Evolutionary conservation across 2,329 filamentous ascomycete genomes (phyloP), one percentile per base, ranked within the genome.

Genomic region (Monosporascus ibericus): DNA sequence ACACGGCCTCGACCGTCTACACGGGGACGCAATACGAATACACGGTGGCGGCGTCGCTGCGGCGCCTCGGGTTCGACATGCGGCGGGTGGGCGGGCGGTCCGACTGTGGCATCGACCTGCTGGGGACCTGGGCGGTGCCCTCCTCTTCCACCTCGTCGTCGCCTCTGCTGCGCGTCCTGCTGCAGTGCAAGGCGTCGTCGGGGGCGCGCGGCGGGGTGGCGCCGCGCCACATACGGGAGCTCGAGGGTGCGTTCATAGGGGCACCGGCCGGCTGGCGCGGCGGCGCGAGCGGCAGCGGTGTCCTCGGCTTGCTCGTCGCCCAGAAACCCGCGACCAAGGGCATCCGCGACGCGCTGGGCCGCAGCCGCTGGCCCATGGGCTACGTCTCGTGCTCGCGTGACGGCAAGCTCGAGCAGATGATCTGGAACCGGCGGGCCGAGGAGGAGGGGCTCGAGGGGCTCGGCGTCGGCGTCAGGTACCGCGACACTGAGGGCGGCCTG

Each of bases 21-120:
- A 73, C 84, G 42, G 89, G 89, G 58, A 92, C 88, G 0, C 81
- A 80, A 65, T 92, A 88, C 71, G 89, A 94, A 68, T 92, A 92
- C 72, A 82, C 75, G 0, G 80, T 84, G 3, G 77, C 79, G 6
- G 65, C 69, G 4, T 70, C 79, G 1, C 76, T 92, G 0, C 62
- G 76, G 3, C 69, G 71, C 1, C 78, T 87, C 49, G 84, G 85
- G 50, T 88, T 92, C 71, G 69, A 72, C 22, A 75, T 92, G 36
- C 74, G 73, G 47, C 81, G 88, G 34, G 77, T 86, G 2, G 89
- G 88, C 27, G 81, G 85, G 37, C 71, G 74, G 3, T 82, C 79
- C 1, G 88, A 92, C 68, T 77, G 75, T 53, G 88, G 89, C 38
- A 87, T 90, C 60, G 89, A 92, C 64, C 76, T 92, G 1, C 70